Evolutionary conservation across 352 stramenopile species (phyloP).

Genomic region (Pythium pyrilobum): DNA sequence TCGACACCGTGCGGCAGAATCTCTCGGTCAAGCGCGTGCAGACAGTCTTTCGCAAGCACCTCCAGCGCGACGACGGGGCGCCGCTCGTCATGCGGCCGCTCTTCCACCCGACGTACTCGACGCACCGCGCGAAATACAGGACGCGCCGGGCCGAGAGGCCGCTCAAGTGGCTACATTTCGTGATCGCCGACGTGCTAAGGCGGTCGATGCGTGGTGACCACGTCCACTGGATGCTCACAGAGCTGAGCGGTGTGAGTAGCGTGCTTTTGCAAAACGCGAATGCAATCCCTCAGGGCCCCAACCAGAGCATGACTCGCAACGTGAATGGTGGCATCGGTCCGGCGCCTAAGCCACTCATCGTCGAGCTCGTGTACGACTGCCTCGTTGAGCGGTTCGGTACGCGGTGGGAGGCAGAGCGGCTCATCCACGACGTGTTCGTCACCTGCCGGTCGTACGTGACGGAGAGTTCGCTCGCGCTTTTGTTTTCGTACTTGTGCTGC

Average conservation of each 20-base stretch:
- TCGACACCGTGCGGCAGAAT: slow-evolving; percentile 70
- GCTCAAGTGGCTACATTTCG: slow-evolving; percentile 46
- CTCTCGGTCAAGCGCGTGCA: slow-evolving; percentile 68
- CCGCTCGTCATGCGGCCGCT: slow-evolving; percentile 71
- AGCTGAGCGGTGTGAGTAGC: slow-evolving; percentile 48
- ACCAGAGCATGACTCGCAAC: background rate
- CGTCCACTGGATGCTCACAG: slow-evolving; percentile 24
- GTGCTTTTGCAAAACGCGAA: slow-evolving; percentile 3
- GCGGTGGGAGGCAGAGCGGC: slow-evolving; percentile 66
- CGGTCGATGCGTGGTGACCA: slow-evolving; percentile 30
- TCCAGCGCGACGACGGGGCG: slow-evolving; percentile 55
- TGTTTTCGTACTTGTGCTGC: slow-evolving; percentile 70
- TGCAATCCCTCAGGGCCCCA: background rate
- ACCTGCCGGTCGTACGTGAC: slow-evolving; percentile 53
- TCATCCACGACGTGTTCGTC: slow-evolving; percentile 79
- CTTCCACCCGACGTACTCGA: slow-evolving; percentile 62
- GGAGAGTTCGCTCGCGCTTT: slow-evolving; percentile 29
- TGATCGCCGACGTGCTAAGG: slow-evolving; percentile 58
- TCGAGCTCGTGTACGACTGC: slow-evolving; percentile 76
- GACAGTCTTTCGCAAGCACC: slow-evolving; percentile 53
- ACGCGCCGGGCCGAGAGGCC: slow-evolving; percentile 37
- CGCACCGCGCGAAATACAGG: slow-evolving; percentile 11
- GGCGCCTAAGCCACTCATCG: slow-evolving; percentile 46
- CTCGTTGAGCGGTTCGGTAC: slow-evolving; percentile 67
- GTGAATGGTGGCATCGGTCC: slow-evolving; percentile 59